phyloP scores from a whole-genome alignment of 768 basidiomycete genomes.

The Russula emetica region DNA sequence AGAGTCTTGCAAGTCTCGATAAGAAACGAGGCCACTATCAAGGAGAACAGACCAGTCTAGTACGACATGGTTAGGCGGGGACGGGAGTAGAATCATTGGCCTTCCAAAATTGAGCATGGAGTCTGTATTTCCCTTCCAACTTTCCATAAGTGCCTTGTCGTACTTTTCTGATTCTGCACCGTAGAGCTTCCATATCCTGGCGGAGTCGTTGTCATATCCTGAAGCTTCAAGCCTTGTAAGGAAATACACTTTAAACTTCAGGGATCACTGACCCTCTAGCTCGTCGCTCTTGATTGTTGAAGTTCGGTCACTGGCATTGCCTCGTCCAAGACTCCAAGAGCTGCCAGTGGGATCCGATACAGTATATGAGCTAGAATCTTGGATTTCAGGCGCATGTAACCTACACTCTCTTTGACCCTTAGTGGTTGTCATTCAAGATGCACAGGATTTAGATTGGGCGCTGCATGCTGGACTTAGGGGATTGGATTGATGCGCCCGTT shows the following conservation, averaged over 20 bases:
- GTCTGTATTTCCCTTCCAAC: constrained; percentile 22
- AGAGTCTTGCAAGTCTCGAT: constrained; percentile 22
- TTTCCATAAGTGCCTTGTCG: constrained; percentile 18
- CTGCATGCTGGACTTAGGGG: too few species aligned
- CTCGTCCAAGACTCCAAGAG: too few species aligned
- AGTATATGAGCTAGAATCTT: not conserved
- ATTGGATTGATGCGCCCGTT: too few species aligned
- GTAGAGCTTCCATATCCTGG: constrained; percentile 16
- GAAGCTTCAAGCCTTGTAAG: not conserved
- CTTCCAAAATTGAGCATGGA: constrained; percentile 24
- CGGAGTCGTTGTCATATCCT: not conserved
- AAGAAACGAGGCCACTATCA: not conserved
- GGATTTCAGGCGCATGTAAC: not conserved
- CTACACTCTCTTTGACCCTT: not conserved
- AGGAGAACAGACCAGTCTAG: not conserved
- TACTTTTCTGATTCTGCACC: constrained; percentile 16
- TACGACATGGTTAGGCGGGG: not conserved
- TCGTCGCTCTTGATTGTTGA: not conserved
- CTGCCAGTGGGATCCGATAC: not conserved
- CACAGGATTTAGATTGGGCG: too few species aligned
- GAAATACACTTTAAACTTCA: not conserved
- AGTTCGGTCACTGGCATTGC: not conserved
- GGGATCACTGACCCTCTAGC: not conserved
- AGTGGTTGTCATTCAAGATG: too few species aligned
- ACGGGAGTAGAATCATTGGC: too few species aligned